Conservation (phyloP, 352 stramenopile species). For the Globisporangium iwayamae region DNA sequence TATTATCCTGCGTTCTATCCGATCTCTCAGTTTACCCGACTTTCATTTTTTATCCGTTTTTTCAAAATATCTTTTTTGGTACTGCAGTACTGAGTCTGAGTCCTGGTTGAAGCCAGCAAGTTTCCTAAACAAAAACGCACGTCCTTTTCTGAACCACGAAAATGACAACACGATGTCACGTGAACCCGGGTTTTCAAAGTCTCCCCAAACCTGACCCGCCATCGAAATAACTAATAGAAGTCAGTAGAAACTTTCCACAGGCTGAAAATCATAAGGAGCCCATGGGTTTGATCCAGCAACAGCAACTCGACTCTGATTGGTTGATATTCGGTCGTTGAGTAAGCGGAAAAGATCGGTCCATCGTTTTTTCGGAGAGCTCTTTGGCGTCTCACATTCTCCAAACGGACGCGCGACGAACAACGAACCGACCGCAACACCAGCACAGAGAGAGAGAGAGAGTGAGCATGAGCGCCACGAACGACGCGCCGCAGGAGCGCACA, state of each 20-base stretch:
- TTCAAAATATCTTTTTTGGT: not conserved
- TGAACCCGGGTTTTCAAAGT: not conserved
- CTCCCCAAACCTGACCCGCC: not conserved
- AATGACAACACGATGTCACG: constrained; percentile 5
- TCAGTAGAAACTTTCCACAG: not conserved
- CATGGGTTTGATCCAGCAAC: not conserved
- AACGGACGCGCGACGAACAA: not conserved
- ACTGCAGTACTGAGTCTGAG: not conserved
- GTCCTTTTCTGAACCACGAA: not conserved
- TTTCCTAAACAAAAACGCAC: constrained; percentile 9
- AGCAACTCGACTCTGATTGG: not conserved
- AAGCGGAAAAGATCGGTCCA: constrained; percentile 2
- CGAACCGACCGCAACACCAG: too few species aligned
- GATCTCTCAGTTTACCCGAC: not conserved
- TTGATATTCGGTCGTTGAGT: not conserved
- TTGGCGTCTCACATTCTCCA: not conserved
- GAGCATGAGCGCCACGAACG: constrained; percentile 4
- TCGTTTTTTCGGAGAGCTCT: not conserved
- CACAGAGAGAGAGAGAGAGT: too few species aligned
- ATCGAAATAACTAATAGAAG: not conserved
- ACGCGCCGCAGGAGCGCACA: constrained; percentile 44
- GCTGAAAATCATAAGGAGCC: not conserved
- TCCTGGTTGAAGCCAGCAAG: constrained; percentile 22
- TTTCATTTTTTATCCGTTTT: not conserved
- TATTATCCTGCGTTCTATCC: not conserved